These are phyloP conservation scores for Monosporascus sp. DNA, from an alignment of 2,329 filamentous ascomycete species.

Conservation along the genomic window DNA sequence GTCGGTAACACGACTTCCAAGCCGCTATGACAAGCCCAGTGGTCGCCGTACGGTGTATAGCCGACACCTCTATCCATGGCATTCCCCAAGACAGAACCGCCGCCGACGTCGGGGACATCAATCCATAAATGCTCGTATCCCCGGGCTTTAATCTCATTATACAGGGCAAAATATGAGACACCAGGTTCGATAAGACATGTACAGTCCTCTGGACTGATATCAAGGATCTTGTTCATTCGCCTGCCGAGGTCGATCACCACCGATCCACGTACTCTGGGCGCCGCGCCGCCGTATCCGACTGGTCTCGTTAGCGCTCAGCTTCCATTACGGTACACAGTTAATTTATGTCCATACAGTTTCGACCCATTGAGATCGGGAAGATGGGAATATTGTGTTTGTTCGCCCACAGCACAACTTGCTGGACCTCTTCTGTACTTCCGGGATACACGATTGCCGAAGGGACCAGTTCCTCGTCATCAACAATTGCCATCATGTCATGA, in stretches of 20 bases:
- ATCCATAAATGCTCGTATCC: slow-evolving; percentile 37
- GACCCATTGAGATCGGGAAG: slow-evolving; percentile 23
- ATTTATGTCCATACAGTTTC: slow-evolving; percentile 21
- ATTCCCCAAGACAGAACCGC: slow-evolving; percentile 43
- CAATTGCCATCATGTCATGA: slow-evolving; percentile 37
- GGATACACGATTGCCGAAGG: slow-evolving; percentile 36
- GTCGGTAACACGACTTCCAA: slow-evolving; percentile 39
- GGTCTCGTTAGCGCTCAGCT: background rate
- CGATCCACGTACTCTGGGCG: slow-evolving; percentile 46
- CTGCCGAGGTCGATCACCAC: slow-evolving; percentile 46
- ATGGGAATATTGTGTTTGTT: slow-evolving; percentile 23
- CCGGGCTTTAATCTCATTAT: slow-evolving; percentile 38
- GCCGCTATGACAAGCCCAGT: slow-evolving; percentile 35
- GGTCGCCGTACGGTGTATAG: slow-evolving; percentile 41
- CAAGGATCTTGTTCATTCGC: slow-evolving; percentile 47
- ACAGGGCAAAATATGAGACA: slow-evolving; percentile 46
- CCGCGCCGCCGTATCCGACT: slow-evolving; percentile 51
- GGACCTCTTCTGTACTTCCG: slow-evolving; percentile 26
- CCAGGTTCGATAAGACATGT: slow-evolving; percentile 51
- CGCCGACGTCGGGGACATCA: slow-evolving; percentile 36
- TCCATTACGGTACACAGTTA: background rate
- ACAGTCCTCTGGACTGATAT: slow-evolving; percentile 43
- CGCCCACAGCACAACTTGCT: slow-evolving; percentile 26
- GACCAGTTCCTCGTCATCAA: slow-evolving; percentile 41
- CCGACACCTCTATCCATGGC: slow-evolving; percentile 40